Percentiles rank a stretch among this genome's conserved stretches.
These are phyloP conservation scores for Coniochaeta prunicola DNA, from an alignment of 2,329 filamentous ascomycete species.

Conservation along the genomic window DNA sequence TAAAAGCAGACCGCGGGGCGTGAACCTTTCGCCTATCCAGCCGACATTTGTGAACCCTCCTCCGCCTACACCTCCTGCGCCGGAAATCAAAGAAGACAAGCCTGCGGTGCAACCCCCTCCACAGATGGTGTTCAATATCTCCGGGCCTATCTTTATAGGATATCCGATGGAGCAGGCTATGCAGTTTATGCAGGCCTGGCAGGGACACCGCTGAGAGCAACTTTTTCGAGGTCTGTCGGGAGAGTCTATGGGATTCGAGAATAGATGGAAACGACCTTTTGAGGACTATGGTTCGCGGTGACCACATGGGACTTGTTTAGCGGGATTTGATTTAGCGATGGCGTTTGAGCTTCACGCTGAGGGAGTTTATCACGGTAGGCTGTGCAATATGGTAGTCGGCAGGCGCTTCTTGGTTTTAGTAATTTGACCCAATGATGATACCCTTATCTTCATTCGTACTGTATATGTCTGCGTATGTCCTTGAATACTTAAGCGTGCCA, in stretches of 20 bases:
- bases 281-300: background rate
- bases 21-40: constrained; percentile 6
- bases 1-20: constrained; percentile 9
- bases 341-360: background rate
- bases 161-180: constrained; percentile 81
- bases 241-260: background rate
- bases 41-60: constrained; percentile 45
- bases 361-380: background rate
- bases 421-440: background rate
- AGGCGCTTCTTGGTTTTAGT: background rate
- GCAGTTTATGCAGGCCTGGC: constrained; percentile 59
- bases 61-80: background rate
- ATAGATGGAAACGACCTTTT: background rate
- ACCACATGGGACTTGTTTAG: background rate
- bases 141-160: constrained; percentile 88
- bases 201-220: constrained; percentile 19
- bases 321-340: background rate
- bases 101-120: constrained; percentile 29
- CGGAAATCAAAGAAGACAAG: constrained; percentile 20
- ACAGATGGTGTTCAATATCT: constrained; percentile 68
- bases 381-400: background rate
- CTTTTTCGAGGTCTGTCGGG: background rate
- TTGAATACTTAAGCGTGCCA: background rate
- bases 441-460: background rate
- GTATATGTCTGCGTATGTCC: background rate